Conservation (phyloP, 768 basidiomycete species). For the Boletus insuetus region DNA sequence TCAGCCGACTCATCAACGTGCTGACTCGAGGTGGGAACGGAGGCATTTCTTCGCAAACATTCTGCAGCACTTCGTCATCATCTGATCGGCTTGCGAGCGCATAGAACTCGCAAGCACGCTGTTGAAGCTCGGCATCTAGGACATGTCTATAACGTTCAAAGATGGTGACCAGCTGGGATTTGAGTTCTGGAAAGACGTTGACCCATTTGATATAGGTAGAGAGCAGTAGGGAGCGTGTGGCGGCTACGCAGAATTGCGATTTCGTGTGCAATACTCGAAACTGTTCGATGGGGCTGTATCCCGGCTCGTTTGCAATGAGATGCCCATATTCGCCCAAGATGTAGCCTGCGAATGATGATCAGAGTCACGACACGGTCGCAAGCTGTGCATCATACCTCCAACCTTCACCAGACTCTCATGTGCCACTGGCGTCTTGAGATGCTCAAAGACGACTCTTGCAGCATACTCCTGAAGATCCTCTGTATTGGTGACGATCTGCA, state of each 20-base stretch:
- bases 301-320: conserved; percentile 91
- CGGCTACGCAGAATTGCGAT: conserved; percentile 89
- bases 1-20: conserved; percentile 80
- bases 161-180: conserved; percentile 86
- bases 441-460: conserved; percentile 86
- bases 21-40: conserved; percentile 96
- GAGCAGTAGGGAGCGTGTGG: conserved; percentile 87
- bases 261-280: conserved; percentile 92
- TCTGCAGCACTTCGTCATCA: conserved; percentile 90
- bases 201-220: conserved; percentile 99
- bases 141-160: conserved; percentile 98
- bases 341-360: conserved; percentile 60
- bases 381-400: conserved; percentile 57
- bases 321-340: conserved; percentile 98
- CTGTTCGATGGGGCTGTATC: conserved; percentile 92
- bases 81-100: conserved; percentile 81
- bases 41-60: conserved; percentile 98
- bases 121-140: conserved; percentile 94
- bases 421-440: conserved; percentile 78
- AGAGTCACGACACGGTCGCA: conserved; percentile 3
- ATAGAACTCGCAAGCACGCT: conserved; percentile 97
- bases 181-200: conserved; percentile 99
- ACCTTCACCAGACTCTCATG: conserved; percentile 97
- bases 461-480: conserved; percentile 98
- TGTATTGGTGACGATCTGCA: conserved; percentile 98